Base-by-base conservation (phyloP, 345 rosid species). In the Gossypium australe region DNA sequence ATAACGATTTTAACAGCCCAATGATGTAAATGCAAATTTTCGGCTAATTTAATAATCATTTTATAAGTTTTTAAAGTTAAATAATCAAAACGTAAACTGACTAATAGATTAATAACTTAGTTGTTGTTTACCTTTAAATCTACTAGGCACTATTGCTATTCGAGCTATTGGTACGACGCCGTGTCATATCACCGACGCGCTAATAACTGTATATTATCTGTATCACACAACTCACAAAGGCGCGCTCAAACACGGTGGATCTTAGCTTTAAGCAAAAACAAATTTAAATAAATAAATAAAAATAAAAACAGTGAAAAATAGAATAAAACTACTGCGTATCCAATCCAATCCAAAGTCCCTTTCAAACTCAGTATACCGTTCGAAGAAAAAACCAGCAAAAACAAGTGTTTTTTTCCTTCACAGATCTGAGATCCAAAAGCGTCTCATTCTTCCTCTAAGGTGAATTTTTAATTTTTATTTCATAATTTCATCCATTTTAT, bases 401-500 rank as follows among this genome's bases (percentile, higher is more conserved):
- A 38, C 47, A 2, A 63, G 11, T 18, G 57, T n/a, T 1, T 53
- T 53, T n/a, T 53, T 53, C 17, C 24, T 20, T 22, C 68, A 17
- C 48, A 68, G 72, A 68, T 70, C 73, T 70, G n/a, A 52, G 61
- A 70, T 70, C 73, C 72, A 69, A 69, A 69, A 69, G 17, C 59
- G 11, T 68, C 22, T 12, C 24, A 29, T 69, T 69, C 38, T 27
- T 52, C 73, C 12, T 51, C 45, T 29, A 27, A 27, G 73, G 60
- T 69, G 47, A 69, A 17, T 8, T 69, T 27, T 29, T 10, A 4
- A 3, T 41, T 53, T 10, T 9, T 2, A 17, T 7, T 53, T 53
- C 22, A 53, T 53, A 17, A 7, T n/a, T 53, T 68, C 56, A 25
- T 9, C 27, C 18, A 43, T 67, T 47, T 18, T 11, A 11, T 43